Evolutionary conservation across 805 yeast species (phyloP).

Genomic region (Blastobotrys peoriensis): DNA sequence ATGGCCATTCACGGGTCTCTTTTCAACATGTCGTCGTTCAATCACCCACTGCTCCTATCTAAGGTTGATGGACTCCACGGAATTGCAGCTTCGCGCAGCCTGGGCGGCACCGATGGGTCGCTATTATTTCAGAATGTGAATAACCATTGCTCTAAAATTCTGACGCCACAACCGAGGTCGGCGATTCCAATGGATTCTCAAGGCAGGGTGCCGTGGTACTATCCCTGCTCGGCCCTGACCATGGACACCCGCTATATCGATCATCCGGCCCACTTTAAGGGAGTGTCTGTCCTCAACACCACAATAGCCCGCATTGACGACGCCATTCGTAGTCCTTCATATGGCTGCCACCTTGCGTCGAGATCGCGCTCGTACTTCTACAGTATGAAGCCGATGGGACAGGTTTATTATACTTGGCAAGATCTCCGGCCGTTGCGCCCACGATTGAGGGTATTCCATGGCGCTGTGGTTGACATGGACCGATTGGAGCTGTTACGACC

Average conservation of each 20-base stretch:
- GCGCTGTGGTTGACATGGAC: conserved; percentile 68
- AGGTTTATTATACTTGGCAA: conserved; percentile 82
- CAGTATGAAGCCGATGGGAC: conserved; percentile 49
- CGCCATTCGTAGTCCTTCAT: conserved; percentile 48
- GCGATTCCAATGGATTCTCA: conserved; percentile 51
- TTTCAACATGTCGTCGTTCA: conserved; percentile 53
- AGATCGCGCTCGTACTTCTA: conserved; percentile 59
- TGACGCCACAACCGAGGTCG: conserved; percentile 49
- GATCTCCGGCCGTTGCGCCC: conserved; percentile 63
- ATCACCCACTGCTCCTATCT: conserved; percentile 37
- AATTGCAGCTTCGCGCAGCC: conserved; percentile 41
- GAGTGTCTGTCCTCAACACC: background rate
- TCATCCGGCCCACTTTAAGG: conserved; percentile 3
- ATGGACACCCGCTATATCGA: conserved; percentile 34
- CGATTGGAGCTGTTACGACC: conserved; percentile 59
- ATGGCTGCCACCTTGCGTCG: conserved; percentile 71
- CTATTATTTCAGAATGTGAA: conserved; percentile 88
- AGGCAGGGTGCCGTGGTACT: conserved; percentile 69
- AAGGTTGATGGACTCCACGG: conserved; percentile 17
- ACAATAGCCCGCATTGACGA: background rate
- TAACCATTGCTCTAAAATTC: conserved; percentile 79
- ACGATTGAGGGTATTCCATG: conserved; percentile 79
- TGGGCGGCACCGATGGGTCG: conserved; percentile 41
- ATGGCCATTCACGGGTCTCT: conserved; percentile 70
- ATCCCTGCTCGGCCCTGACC: conserved; percentile 64